Conservation (phyloP, 192 early-diverging fungal genomes). For the Mortierella hygrophila region DNA sequence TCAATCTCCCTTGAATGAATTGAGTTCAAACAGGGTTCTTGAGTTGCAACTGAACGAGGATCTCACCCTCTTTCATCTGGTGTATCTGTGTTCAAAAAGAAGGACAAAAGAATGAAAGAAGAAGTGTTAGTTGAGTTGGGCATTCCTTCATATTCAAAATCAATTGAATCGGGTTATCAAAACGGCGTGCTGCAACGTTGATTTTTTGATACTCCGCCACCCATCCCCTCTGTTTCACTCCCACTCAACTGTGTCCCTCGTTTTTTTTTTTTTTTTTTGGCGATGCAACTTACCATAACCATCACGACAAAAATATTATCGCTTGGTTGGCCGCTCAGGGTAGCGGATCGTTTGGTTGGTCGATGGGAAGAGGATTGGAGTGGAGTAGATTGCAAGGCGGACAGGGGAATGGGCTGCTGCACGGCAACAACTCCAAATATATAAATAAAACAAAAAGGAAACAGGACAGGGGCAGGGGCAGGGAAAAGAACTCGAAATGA, state of each 20-base stretch:
- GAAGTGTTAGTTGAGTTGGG: background rate
- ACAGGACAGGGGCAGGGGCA: background rate
- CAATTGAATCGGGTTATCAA: background rate
- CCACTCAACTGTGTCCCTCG: background rate
- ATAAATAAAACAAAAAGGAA: background rate
- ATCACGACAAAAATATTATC: background rate
- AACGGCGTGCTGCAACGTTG: background rate
- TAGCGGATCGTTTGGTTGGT: background rate
- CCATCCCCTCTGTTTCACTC: background rate
- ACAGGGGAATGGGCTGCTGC: background rate
- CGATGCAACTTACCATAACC: constrained; percentile 6
- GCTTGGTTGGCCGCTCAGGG: background rate
- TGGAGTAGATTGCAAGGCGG: background rate
- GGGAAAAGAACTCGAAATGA: background rate
- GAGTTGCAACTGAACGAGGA: background rate
- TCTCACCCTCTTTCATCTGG: background rate
- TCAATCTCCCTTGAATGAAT: constrained; percentile 2
- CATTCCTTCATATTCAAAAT: background rate
- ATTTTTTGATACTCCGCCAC: background rate
- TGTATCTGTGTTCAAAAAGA: constrained; percentile 9
- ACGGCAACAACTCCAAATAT: background rate
- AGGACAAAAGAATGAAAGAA: background rate
- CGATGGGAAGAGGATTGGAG: background rate
- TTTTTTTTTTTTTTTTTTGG: background rate
- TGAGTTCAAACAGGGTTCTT: constrained; percentile 42